Percentiles rank a stretch among this genome's conserved stretches.
Evolutionary conservation across 208 protist genomes (phyloP).

Genomic region (Tetramitus jugosus): DNA sequence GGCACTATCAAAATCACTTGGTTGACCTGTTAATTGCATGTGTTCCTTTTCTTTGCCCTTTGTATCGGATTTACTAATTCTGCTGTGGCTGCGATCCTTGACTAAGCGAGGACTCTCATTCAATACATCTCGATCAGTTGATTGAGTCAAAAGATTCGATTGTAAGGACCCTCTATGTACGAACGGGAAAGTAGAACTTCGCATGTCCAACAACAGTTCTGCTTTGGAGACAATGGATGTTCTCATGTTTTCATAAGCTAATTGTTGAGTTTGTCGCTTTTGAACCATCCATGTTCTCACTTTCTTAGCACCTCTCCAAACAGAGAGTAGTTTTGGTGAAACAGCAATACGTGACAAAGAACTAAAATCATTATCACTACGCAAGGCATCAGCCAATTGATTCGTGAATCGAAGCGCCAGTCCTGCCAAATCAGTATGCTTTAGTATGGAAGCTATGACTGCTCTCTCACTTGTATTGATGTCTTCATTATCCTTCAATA

Average conservation of each 20-base stretch:
- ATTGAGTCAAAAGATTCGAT: background rate
- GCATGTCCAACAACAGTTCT: background rate
- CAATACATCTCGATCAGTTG: too few relatives aligned
- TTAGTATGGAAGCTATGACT: background rate
- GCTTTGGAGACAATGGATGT: too few relatives aligned
- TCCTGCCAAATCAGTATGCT: background rate
- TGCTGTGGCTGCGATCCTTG: too few relatives aligned
- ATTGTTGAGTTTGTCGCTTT: background rate
- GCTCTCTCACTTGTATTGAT: background rate
- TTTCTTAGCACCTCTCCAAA: background rate
- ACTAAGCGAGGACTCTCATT: too few relatives aligned
- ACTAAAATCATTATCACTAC: too few relatives aligned
- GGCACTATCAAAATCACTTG: too few relatives aligned
- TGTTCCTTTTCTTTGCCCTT: background rate
- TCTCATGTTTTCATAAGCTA: background rate
- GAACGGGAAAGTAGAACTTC: background rate
- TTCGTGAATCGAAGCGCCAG: background rate
- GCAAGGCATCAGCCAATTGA: background rate
- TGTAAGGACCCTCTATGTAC: background rate
- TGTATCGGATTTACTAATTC: background rate
- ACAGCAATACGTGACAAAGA: too few relatives aligned
- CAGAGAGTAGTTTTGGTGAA: background rate
- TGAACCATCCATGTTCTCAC: background rate
- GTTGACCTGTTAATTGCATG: background rate
- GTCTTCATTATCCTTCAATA: background rate